Base-by-base conservation (phyloP, 2,329 filamentous ascomycete genomes). In the Cercospora sojina region DNA sequence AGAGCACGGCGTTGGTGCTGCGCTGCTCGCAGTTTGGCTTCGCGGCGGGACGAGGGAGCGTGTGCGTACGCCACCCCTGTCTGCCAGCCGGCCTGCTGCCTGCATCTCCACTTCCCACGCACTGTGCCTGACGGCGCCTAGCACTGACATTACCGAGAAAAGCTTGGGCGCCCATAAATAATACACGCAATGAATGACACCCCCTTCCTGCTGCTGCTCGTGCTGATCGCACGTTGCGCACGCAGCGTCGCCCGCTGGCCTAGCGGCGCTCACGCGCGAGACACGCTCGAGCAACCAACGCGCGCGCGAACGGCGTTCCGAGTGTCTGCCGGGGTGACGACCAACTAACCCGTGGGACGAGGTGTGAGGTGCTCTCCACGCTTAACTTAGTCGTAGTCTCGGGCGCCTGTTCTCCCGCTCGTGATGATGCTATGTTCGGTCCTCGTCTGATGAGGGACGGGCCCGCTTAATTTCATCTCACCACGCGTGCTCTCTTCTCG, bases 101-200 rank as follows among this genome's bases (percentile, higher is more conserved):
- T 49, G 43, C 57, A 25, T 43, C 57, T 59, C 57, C 57, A 59
- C 57, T 59, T 43, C 43, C 23, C 41, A n/a, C 20, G 57, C 23
- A 23, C 57, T 59, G 57, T 59, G 35, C 57, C 57, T 59, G 57
- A 41, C 57, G 57, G 20, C 35, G 23, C 27, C 58, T 49, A 49
- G 43, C 43, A 49, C 43, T 49, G 43, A 49, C 18, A 23, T 49
- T 49, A 49, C 18, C 20, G 35, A 25, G 38, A 49, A 27, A 43
- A 60, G 58, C 58, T 47, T 60, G 35, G 58, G 16, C 43, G 43
- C 43, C 43, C 43, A 49, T 49, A 49, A 49, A 49, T 25, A 49
- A 23, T 49, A 23, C 43, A n/a, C 41, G 41, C 41, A 47, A 23
- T 23, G 41, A 23, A 47, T 18, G 41, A 47, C 41, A 12, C 8